Percentiles rank a stretch among this genome's conserved stretches.
Evolutionary conservation across 805 yeast species (phyloP).

Genomic region (Torulaspora franciscae): DNA sequence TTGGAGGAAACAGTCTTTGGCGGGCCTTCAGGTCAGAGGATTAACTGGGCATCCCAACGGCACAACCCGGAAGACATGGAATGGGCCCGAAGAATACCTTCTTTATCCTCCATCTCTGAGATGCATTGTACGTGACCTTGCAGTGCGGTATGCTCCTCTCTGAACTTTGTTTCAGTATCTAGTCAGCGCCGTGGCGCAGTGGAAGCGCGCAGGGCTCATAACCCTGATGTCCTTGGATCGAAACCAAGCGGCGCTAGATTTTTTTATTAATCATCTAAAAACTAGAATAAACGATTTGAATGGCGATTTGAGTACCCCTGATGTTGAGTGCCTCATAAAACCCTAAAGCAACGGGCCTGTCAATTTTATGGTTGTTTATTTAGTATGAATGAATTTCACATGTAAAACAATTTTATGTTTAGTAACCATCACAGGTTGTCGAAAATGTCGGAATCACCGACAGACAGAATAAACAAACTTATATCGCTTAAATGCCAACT

Average conservation of each 20-base stretch:
- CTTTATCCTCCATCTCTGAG: too few relatives aligned
- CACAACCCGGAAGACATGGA: too few relatives aligned
- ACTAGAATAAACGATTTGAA: neutral
- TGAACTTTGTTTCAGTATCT: neutral
- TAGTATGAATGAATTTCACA: neutral
- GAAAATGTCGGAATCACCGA: slow-evolving; percentile 12
- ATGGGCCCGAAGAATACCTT: too few relatives aligned
- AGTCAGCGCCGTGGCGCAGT: slow-evolving; percentile 93
- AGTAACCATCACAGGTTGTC: slow-evolving; percentile 5
- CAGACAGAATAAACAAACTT: slow-evolving; percentile 10
- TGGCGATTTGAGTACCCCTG: too few relatives aligned
- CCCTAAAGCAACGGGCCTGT: too few relatives aligned
- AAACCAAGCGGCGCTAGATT: slow-evolving; percentile 85
- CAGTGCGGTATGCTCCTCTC: neutral
- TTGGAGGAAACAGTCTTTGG: too few relatives aligned
- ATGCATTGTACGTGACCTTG: too few relatives aligned
- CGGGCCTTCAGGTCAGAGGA: too few relatives aligned
- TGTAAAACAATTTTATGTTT: neutral
- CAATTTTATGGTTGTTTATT: neutral
- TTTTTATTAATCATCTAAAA: slow-evolving; percentile 16
- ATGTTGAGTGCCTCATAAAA: too few relatives aligned
- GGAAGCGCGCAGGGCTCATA: slow-evolving; percentile 99
- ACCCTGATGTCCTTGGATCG: slow-evolving; percentile 98
- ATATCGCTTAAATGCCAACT: slow-evolving; percentile 5
- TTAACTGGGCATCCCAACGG: too few relatives aligned